phyloP scores from a whole-genome alignment of 2,329 filamentous ascomycete species.

The Fragosphaeria purpurea region DNA sequence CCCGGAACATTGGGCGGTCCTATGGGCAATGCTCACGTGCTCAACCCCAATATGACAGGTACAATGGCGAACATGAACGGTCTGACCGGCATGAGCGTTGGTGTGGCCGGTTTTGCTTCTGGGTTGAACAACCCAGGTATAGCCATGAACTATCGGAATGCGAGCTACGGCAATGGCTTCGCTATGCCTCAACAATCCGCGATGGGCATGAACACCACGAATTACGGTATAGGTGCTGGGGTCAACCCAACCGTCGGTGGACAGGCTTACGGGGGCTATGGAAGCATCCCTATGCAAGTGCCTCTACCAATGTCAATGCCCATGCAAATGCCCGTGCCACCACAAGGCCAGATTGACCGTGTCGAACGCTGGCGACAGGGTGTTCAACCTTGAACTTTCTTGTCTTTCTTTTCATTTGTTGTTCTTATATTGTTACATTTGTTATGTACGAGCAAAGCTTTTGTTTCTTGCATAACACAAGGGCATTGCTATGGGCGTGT shows the following conservation, averaged over 20 bases:
- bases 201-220: not conserved
- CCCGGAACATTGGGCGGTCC: constrained; percentile 1
- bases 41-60: not conserved
- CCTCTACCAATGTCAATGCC: constrained; percentile 8
- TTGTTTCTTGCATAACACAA: too few relatives aligned
- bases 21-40: constrained; percentile 10
- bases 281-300: constrained; percentile 2
- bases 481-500: too few relatives aligned
- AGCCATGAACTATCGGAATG: not conserved
- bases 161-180: not conserved
- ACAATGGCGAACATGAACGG: not conserved
- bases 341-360: constrained; percentile 19
- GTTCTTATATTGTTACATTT: not conserved
- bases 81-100: not conserved
- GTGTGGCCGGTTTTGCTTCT: not conserved
- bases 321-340: constrained; percentile 12
- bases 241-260: not conserved
- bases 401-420: not conserved
- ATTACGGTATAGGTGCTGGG: not conserved
- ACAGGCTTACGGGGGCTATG: constrained; percentile 5
- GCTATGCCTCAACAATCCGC: constrained; percentile 1
- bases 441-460: too few relatives aligned
- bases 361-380: constrained; percentile 26
- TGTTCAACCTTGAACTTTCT: constrained; percentile 14
- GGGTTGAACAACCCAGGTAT: not conserved